Evolutionary conservation across 495 filamentous ascomycete species (phyloP).

Genomic region (Emericellopsis terricola): DNA sequence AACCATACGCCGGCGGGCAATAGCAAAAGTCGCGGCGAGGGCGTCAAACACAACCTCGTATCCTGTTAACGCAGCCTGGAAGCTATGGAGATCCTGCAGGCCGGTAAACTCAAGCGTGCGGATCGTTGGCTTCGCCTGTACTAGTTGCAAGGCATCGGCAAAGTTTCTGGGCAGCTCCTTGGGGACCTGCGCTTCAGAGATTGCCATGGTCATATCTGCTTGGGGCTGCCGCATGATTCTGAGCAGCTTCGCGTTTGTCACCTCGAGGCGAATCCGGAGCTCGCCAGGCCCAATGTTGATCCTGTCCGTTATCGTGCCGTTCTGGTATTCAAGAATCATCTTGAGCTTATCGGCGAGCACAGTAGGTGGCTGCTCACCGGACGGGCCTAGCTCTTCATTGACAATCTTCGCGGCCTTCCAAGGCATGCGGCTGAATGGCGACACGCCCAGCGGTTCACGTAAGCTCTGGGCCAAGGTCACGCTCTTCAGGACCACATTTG

Average conservation of each 20-base stretch:
- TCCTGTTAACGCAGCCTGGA: slow-evolving; percentile 61
- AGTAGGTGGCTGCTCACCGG: slow-evolving; percentile 28
- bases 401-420: slow-evolving; percentile 33
- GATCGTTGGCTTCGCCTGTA: slow-evolving; percentile 21
- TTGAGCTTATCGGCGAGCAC: slow-evolving; percentile 54
- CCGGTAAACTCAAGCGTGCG: slow-evolving; percentile 35
- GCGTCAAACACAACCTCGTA: slow-evolving; percentile 61
- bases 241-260: slow-evolving; percentile 38
- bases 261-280: slow-evolving; percentile 42
- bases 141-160: slow-evolving; percentile 27
- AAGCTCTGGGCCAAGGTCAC: slow-evolving; percentile 44
- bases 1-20: slow-evolving; percentile 69
- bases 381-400: slow-evolving; percentile 29
- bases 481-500: slow-evolving; percentile 41
- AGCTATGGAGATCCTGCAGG: slow-evolving; percentile 48
- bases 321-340: slow-evolving; percentile 45
- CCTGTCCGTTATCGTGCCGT: slow-evolving; percentile 54
- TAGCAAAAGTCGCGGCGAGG: slow-evolving; percentile 52
- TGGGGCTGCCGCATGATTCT: slow-evolving; percentile 46
- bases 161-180: slow-evolving; percentile 38
- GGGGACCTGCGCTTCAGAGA: slow-evolving; percentile 42
- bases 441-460: slow-evolving; percentile 18
- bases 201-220: slow-evolving; percentile 46
- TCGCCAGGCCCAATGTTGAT: slow-evolving; percentile 64
- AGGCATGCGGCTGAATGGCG: slow-evolving; percentile 24